Evolutionary conservation across 2,329 filamentous ascomycete species (phyloP), one percentile per base, ranked within the genome.

Genomic region (Phialocephala sp.): DNA sequence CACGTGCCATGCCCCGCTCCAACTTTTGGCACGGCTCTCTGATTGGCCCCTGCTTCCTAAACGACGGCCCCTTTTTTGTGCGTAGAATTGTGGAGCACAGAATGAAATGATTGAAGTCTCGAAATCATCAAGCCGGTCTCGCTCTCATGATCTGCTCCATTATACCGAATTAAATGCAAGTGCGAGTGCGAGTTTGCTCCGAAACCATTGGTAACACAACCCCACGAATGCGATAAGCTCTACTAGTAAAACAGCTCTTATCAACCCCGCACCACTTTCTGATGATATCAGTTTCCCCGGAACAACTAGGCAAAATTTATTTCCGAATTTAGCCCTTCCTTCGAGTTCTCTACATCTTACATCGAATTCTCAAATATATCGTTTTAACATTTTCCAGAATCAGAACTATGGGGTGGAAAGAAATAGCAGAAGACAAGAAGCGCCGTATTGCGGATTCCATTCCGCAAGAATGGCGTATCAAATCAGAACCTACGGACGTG

Each of bases 391-490:
- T 24, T 8, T 27, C 5, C 12, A 59, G 22, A 45, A 41, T 24
- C 18, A 15, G 3, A n/a, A 66, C 41, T 8, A 71, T 71, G 69
- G 45, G 59, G 22, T 73, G 72, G 72, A 63, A 72, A 60, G 50
- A 67, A 35, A 64, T 65, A 20, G 70, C 66, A 22, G 62, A 45
- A 47, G 69, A 72, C 39, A 73, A 73, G 60, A 67, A 66, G 62
- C 50, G 62, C 32, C 68, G 70, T 45, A 68, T 72, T 50, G 64
- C 58, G 11, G 64, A 65, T 20, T 62, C 68, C 1, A 72, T 73
- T 57, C 72, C 72, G 0, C 27, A 63, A 68, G 69, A 69, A 72
- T 73, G 70, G 72, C 67, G 65, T 12, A 64, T 73, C 64, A 67
- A 69, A 52, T 52, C 59, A n/a, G 15, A 45, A 12, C 66, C 68